These are phyloP conservation scores for Curvularia eragrostidis DNA, from an alignment of 2,329 filamentous ascomycete genomes.

Conservation along the genomic window DNA sequence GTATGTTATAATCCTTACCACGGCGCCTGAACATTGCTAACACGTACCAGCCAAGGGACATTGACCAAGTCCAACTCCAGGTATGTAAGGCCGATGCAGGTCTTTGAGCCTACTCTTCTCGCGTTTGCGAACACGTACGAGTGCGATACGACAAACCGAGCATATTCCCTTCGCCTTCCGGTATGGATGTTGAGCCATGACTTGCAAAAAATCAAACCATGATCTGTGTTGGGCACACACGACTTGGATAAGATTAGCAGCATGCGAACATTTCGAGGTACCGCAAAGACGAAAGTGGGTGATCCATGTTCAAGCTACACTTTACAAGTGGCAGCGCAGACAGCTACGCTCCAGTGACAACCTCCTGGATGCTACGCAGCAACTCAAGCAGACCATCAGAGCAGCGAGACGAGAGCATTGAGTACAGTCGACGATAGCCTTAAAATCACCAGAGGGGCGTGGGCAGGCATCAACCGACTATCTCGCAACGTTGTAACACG, in stretches of 20 bases:
- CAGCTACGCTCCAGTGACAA: slow-evolving; percentile 23
- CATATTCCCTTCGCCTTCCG: slow-evolving; percentile 23
- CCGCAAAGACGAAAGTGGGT: slow-evolving; percentile 38
- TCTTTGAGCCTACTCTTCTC: slow-evolving; percentile 51
- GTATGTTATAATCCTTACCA: slow-evolving; percentile 64
- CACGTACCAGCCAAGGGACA: slow-evolving; percentile 80
- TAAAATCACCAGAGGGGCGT: slow-evolving; percentile 19
- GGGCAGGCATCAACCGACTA: slow-evolving; percentile 29
- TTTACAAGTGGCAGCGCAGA: slow-evolving; percentile 22
- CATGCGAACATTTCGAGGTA: slow-evolving; percentile 40
- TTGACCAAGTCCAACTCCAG: slow-evolving; percentile 98
- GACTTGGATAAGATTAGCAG: slow-evolving; percentile 41
- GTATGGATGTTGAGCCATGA: slow-evolving; percentile 39
- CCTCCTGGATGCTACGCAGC: slow-evolving; percentile 22
- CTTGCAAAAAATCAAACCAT: slow-evolving; percentile 37
- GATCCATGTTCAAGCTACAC: slow-evolving; percentile 23
- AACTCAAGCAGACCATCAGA: slow-evolving; percentile 12
- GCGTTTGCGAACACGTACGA: slow-evolving; percentile 41
- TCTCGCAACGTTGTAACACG: slow-evolving; percentile 24
- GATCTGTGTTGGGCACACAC: slow-evolving; percentile 42
- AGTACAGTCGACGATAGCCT: slow-evolving; percentile 18
- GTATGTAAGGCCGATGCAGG: slow-evolving; percentile 86
- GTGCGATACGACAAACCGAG: slow-evolving; percentile 43
- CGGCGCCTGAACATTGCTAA: slow-evolving; percentile 54
- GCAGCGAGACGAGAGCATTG: slow-evolving; percentile 25